phyloP scores from a whole-genome alignment of 331 rosid genomes.

The Stylosanthes scabra region DNA sequence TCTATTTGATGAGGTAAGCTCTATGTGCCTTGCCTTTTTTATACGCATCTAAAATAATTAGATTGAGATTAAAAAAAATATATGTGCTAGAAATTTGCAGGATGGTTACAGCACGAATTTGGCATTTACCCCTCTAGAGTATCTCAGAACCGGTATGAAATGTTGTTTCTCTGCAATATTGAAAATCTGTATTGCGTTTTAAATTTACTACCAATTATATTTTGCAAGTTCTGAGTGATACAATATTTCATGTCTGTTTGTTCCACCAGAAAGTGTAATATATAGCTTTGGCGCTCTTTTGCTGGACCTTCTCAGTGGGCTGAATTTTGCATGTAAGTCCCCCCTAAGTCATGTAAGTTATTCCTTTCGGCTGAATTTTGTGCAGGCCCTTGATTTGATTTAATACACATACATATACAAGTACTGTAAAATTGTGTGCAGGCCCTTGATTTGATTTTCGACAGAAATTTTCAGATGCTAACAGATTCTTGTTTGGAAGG shows the following conservation, averaged over 20 bases:
- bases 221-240: background rate
- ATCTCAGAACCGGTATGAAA: conserved; percentile 80
- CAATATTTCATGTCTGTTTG: too few species aligned
- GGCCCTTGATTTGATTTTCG: conserved; percentile 92
- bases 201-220: too few species aligned
- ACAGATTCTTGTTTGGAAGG: conserved; percentile 93
- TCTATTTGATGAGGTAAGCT: conserved; percentile 76
- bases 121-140: conserved; percentile 93
- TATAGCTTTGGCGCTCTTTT: too few species aligned
- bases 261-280: too few species aligned
- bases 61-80: conserved; percentile 12
- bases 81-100: conserved; percentile 55
- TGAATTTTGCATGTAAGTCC: too few species aligned
- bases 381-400: too few species aligned
- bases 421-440: conserved; percentile 40
- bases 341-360: too few species aligned
- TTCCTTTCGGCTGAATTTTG: too few species aligned
- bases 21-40: conserved; percentile 22
- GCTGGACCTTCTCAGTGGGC: too few species aligned
- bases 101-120: conserved; percentile 88
- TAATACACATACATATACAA: conserved; percentile 37
- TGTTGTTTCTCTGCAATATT: conserved; percentile 24
- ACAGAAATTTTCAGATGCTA: conserved; percentile 83
- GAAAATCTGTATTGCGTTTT: conserved; percentile 14
- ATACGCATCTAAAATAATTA: background rate